These are phyloP conservation scores for Citrus unshiu DNA, from an alignment of 345 rosid genomes.

Conservation along the genomic window DNA sequence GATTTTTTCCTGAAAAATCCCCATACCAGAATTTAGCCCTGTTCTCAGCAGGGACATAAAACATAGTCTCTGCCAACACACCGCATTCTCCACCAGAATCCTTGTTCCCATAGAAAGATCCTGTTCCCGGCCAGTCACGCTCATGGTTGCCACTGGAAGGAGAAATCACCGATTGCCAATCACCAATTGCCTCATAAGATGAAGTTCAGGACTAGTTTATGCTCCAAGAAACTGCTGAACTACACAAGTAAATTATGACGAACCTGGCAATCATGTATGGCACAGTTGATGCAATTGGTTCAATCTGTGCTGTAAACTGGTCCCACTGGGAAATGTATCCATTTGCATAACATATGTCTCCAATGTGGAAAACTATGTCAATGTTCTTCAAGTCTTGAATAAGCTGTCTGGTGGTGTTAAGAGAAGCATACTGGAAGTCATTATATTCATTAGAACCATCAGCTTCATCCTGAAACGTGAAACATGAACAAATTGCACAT, in stretches of 20 bases:
- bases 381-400: conserved; percentile 46
- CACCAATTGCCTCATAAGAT: conserved; percentile 1
- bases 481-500: background rate
- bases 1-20: background rate
- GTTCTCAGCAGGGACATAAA: conserved; percentile 61
- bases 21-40: conserved; percentile 58
- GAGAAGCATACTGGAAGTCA: conserved; percentile 47
- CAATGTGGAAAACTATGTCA: conserved; percentile 65
- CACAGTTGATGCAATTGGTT: conserved; percentile 62
- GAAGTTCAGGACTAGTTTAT: background rate
- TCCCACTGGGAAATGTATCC: conserved; percentile 82
- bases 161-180: conserved; percentile 4
- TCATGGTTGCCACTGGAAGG: conserved; percentile 67
- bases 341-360: conserved; percentile 65
- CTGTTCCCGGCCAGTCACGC: conserved; percentile 67
- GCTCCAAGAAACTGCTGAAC: background rate
- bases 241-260: background rate
- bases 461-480: conserved; percentile 44
- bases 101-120: conserved; percentile 50
- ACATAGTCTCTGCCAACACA: conserved; percentile 70
- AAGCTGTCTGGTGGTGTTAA: conserved; percentile 63
- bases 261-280: conserved; percentile 78
- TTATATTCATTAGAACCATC: conserved; percentile 65
- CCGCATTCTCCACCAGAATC: conserved; percentile 88
- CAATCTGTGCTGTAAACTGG: conserved; percentile 66